Evolutionary conservation across 106 monocot species (phyloP), one percentile per base, ranked within the genome.

Genomic region (Iris macrosiphon): DNA sequence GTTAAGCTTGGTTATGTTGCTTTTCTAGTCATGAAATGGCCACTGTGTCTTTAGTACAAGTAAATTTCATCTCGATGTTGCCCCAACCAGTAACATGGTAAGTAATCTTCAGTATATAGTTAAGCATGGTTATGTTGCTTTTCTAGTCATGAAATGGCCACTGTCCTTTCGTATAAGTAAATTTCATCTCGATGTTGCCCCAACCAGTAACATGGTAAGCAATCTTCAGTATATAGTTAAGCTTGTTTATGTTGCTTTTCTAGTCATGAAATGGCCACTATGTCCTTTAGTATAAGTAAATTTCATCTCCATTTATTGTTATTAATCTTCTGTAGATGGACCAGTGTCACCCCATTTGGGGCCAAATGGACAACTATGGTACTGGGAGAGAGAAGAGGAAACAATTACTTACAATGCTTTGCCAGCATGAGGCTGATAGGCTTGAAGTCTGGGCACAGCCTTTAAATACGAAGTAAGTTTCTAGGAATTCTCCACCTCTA

Each of bases 401-500:
- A 40, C 86, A 87, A 19, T 59, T 98, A 57, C 87, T 98, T 59
- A 16, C 83, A 37, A 87, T 91, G 86, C 68, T 98, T 40, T 83
- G 83, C 62, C 96, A 98, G 56, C 78, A 98, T 80, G 98, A 98
- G 60, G 74, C 87, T 31, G 98, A 98, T 55, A 87, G 98, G 32
- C 87, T 91, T 69, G 98, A 98, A 81, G 91, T 98, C 33, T 98
- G 91, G 90, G 87, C 98, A 50, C 90, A 87, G 44, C 90, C 83
- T 29, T 66, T 91, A 57, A 98, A 87, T 79, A 80, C 62, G 30
- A 91, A 91, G 86, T 90, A 86, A 1, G 30, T 59, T 49, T 44
- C 4, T 32, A 4, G 40, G 31, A 24, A 56, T 43, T 9, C 8
- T 0, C 7, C 33, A 8, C 7, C 15, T 39, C 37, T 22, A 67